phyloP scores from a whole-genome alignment of 768 basidiomycete species.

The Pisolithus orientalis region DNA sequence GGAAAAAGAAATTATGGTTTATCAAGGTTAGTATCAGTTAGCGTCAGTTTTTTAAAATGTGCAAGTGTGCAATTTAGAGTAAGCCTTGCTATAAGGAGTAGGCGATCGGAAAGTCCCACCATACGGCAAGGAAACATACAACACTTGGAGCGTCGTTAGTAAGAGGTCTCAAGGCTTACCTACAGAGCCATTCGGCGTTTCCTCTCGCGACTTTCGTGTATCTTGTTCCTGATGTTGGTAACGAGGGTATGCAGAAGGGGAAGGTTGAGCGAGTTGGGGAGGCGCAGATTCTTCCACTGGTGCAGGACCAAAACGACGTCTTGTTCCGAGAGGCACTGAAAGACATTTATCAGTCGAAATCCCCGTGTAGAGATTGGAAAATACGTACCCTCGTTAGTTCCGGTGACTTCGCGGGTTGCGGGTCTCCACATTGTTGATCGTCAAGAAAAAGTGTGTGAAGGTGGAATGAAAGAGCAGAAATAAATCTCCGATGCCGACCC shows the following conservation, averaged over 20 bases:
- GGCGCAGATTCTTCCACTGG: conserved; percentile 76
- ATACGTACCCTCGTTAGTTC: conserved; percentile 82
- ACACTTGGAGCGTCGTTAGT: conserved; percentile 32
- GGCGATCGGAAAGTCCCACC: conserved; percentile 24
- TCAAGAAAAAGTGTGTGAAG: conserved; percentile 19
- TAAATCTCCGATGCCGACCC: conserved; percentile 27
- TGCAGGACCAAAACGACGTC: conserved; percentile 88
- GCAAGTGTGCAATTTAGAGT: conserved; percentile 16
- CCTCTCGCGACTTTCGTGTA: conserved; percentile 60
- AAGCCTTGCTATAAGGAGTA: conserved; percentile 25
- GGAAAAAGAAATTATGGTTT: conserved; percentile 34
- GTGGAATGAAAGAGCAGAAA: conserved; percentile 18
- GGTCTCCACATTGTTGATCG: conserved; percentile 75
- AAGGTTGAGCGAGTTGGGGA: conserved; percentile 82
- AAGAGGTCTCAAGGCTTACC: conserved; percentile 55
- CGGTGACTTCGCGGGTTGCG: conserved; percentile 83
- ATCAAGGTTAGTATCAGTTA: conserved; percentile 55
- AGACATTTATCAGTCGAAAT: conserved; percentile 10
- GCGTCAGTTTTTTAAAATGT: conserved; percentile 30
- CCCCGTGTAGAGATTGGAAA: background rate
- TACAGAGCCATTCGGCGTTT: conserved; percentile 62
- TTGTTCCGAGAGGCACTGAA: conserved; percentile 74
- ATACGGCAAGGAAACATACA: conserved; percentile 30
- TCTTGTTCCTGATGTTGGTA: conserved; percentile 50
- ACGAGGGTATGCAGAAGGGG: conserved; percentile 80